Evolutionary conservation across 257 asterid genomes (phyloP).

Genomic region (Thymus quinquecostatus): DNA sequence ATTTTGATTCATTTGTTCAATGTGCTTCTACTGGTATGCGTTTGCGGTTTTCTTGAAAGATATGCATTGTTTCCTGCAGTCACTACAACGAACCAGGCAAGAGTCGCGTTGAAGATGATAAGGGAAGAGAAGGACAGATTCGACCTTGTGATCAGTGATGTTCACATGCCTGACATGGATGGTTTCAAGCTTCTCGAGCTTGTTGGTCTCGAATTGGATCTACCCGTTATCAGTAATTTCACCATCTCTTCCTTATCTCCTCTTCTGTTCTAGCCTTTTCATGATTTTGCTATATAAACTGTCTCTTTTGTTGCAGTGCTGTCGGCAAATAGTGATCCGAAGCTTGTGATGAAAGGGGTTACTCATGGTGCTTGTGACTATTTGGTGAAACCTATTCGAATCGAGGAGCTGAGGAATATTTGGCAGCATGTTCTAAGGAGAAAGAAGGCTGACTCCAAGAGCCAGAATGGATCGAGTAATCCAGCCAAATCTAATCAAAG

Average conservation of each 20-base stretch:
- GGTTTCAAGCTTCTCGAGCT: slow-evolving; percentile 89
- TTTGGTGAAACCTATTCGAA: slow-evolving; percentile 80
- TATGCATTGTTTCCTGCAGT: slow-evolving; percentile 45
- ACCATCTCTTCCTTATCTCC: slow-evolving; percentile 15
- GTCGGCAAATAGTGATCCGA: slow-evolving; percentile 73
- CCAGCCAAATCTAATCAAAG: slow-evolving; percentile 38
- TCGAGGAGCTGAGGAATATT: slow-evolving; percentile 75
- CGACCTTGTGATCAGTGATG: slow-evolving; percentile 84
- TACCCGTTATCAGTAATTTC: slow-evolving; percentile 82
- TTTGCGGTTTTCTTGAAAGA: slow-evolving; percentile 25
- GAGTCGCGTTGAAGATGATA: slow-evolving; percentile 67
- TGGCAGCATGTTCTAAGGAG: slow-evolving; percentile 91
- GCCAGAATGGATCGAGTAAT: slow-evolving; percentile 37
- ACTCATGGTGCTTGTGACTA: slow-evolving; percentile 92
- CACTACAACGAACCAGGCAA: slow-evolving; percentile 68
- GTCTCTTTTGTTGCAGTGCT: slow-evolving; percentile 59
- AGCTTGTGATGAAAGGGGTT: slow-evolving; percentile 81
- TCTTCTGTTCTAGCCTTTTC: slow-evolving; percentile 13
- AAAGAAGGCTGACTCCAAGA: slow-evolving; percentile 50
- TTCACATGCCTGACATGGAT: slow-evolving; percentile 95
- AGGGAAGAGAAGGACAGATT: slow-evolving; percentile 72
- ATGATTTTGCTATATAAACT: not conserved
- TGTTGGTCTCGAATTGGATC: slow-evolving; percentile 87
- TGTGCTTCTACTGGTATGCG: not conserved
- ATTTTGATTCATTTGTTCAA: no score